Evolutionary conservation across 352 stramenopile species (phyloP).

Genomic region (Pilasporangium apinafurcum): DNA sequence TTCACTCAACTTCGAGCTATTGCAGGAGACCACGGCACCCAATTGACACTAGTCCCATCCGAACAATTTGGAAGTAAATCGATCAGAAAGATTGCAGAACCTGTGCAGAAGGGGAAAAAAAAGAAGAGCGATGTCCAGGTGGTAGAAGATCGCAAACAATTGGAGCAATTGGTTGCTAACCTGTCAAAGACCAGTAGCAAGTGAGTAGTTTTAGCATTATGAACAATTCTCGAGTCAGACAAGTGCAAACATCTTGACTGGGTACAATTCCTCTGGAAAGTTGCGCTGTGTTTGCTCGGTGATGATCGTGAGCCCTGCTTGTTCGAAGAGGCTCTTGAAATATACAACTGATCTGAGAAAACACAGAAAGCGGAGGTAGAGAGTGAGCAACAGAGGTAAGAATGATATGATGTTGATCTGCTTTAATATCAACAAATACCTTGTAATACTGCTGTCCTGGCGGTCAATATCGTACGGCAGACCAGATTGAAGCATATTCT

Average conservation of each 20-base stretch:
- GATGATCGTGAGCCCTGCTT: slow-evolving; percentile 87
- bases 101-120: too few relatives aligned
- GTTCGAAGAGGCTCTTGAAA: slow-evolving; percentile 90
- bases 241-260: slow-evolving; percentile 93
- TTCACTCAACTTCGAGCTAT: slow-evolving; percentile 24
- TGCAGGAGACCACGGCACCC: slow-evolving; percentile 17
- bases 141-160: background rate
- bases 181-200: background rate
- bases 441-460: slow-evolving; percentile 92
- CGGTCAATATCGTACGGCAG: slow-evolving; percentile 90
- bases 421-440: too few relatives aligned
- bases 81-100: too few relatives aligned
- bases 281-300: slow-evolving; percentile 78
- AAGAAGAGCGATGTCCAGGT: background rate
- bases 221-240: slow-evolving; percentile 12
- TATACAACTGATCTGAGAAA: slow-evolving; percentile 59
- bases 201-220: slow-evolving; percentile 1
- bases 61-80: slow-evolving; percentile 26
- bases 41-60: slow-evolving; percentile 24
- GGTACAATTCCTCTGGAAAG: slow-evolving; percentile 94
- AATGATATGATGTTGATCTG: background rate
- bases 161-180: background rate
- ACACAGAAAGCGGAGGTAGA: background rate
- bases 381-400: background rate
- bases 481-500: slow-evolving; percentile 83